Evolutionary conservation across 805 yeast species (phyloP), one percentile per base, ranked within the genome.

Genomic region (Barnettozyma botsteinii): DNA sequence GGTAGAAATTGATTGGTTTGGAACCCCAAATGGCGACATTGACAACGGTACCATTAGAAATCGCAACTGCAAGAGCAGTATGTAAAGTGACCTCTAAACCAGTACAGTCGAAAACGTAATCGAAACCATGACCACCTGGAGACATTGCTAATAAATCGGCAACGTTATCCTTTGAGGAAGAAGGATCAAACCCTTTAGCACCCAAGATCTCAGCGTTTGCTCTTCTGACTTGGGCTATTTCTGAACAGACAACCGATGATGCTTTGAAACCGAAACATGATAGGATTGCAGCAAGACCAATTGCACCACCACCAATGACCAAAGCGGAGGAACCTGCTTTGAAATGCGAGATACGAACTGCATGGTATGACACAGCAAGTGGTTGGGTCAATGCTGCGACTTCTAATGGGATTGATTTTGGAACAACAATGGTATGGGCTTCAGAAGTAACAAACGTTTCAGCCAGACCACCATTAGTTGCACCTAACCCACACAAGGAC

Each of bases 11-110:
- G 20, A 72, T 59, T 7, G 77, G 69, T 27, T 67, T 61, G 33
- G 69, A 66, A 17, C 79, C 77, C 82, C 83, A 79, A 32, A 80
- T 73, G 5, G 85, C 85, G 40, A 79, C 71, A 56, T 79, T 79
- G 23, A 76, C 74, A n/a, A 78, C 73, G 3, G 66, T 63, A 33
- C 85, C 85, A 46, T 73, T 67, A 6, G 75, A 70, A 1, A 70
- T 61, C 8, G 76, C 59, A 5, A 76, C 74, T 28, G 61, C 63
- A 28, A 79, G 54, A 4, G 76, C 73, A 5, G 79, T 66, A 34
- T 66, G 66, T 39, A 73, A 69, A 11, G 84, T 79, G 8, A 69
- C 66, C 38, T 67, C 72, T 9, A 76, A 59, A 17, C 81, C 81
- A 2, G 79, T 71, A 49, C 78, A 72, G 50, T 76, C 81, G 52